Evolutionary conservation across 495 filamentous ascomycete species (phyloP).

Genomic region (Neurospora sp.): DNA sequence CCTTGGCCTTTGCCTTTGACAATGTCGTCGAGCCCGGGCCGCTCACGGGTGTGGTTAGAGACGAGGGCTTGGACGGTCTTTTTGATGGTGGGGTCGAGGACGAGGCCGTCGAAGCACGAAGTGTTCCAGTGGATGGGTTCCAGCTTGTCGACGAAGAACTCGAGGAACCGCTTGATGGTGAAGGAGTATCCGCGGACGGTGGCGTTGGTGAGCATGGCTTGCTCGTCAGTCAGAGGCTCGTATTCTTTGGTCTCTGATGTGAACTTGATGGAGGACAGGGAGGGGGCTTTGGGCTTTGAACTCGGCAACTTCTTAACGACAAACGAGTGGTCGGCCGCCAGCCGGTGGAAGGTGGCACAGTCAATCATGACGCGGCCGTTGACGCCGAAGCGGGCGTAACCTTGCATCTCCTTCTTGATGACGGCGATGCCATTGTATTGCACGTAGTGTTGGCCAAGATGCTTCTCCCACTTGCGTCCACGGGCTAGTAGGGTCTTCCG

Average conservation of each 20-base stretch:
- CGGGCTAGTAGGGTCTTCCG: conserved; percentile 15
- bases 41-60: conserved; percentile 20
- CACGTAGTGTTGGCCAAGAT: conserved; percentile 20
- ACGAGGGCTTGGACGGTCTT: conserved; percentile 44
- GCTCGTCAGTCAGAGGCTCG: conserved; percentile 18
- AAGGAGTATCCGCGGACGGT: conserved; percentile 29
- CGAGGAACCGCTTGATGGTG: conserved; percentile 17
- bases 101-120: conserved; percentile 41
- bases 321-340: conserved; percentile 18
- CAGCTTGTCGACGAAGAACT: conserved; percentile 24
- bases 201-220: conserved; percentile 18
- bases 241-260: conserved; percentile 4
- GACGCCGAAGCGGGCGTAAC: conserved; percentile 17
- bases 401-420: conserved; percentile 14
- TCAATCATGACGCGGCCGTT: conserved; percentile 29
- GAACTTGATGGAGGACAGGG: neutral
- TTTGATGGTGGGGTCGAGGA: conserved; percentile 41
- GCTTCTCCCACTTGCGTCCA: conserved; percentile 23
- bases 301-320: conserved; percentile 1
- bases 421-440: conserved; percentile 20
- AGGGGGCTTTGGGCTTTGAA: neutral
- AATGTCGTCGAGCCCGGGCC: conserved; percentile 26
- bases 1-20: conserved; percentile 28
- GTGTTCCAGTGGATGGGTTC: conserved; percentile 21
- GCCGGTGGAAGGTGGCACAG: conserved; percentile 21